Conservation (phyloP, 441 rosid genomes). For the Macaranga tanarius region DNA sequence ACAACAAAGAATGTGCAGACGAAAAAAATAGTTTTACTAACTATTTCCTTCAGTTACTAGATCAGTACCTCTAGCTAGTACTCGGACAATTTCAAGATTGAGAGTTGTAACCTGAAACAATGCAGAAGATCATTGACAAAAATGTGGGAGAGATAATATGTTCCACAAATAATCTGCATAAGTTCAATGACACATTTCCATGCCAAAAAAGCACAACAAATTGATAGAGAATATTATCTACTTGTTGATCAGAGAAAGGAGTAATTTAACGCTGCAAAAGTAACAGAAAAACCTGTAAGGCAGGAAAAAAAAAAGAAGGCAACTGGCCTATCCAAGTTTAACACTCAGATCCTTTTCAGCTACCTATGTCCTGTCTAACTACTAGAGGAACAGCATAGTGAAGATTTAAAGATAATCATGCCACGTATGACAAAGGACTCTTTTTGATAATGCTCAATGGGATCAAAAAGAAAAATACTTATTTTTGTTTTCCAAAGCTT, state of each 20-base stretch:
- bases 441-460: background rate
- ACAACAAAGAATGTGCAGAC: background rate
- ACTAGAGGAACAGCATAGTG: too few species aligned
- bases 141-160: conserved; percentile 1
- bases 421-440: too few species aligned
- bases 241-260: background rate
- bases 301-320: background rate
- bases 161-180: background rate
- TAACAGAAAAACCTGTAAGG: background rate
- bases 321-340: background rate
- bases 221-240: background rate
- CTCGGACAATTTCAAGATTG: conserved; percentile 90
- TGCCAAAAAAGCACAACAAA: background rate
- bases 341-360: too few species aligned
- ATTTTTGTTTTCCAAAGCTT: background rate
- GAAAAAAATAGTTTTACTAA: background rate
- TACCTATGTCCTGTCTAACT: too few species aligned
- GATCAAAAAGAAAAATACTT: background rate
- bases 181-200: background rate
- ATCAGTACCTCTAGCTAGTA: conserved; percentile 79
- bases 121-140: background rate
- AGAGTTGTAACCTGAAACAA: conserved; percentile 69
- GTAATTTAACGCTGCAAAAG: background rate
- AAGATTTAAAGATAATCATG: too few species aligned
- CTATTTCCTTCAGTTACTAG: conserved; percentile 11